Percentiles rank a stretch among this genome's conserved stretches.
These are phyloP conservation scores for Penicillium psychrofluorescens DNA, from an alignment of 495 filamentous ascomycete species.

Conservation along the genomic window DNA sequence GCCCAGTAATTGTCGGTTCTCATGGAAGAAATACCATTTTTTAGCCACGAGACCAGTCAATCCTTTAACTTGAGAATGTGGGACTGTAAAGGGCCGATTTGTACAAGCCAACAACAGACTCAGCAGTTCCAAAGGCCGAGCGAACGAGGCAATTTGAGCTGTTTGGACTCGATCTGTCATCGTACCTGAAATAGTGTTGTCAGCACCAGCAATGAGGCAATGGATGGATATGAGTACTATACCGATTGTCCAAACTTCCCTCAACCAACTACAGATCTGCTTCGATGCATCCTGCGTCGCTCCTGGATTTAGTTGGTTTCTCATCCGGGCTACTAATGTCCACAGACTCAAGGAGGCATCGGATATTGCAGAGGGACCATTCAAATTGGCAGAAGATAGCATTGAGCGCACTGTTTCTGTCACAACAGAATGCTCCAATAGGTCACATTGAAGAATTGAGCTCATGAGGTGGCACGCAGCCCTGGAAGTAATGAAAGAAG, in stretches of 20 bases:
- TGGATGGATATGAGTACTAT: constrained; percentile 1
- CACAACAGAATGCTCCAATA: constrained; percentile 56
- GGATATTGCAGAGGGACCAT: constrained; percentile 69
- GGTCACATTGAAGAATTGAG: constrained; percentile 52
- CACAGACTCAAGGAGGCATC: constrained; percentile 75
- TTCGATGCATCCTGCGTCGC: constrained; percentile 56
- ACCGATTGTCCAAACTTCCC: constrained; percentile 74
- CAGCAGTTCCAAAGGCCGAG: constrained; percentile 32
- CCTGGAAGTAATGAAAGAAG: constrained; percentile 63
- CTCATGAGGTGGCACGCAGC: constrained; percentile 73
- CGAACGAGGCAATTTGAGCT: constrained; percentile 33
- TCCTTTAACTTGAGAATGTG: constrained; percentile 14
- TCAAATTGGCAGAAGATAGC: constrained; percentile 66
- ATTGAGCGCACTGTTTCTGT: constrained; percentile 60
- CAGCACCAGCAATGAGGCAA: too few species aligned
- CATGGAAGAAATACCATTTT: constrained; percentile 30
- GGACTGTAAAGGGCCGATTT: constrained; percentile 22
- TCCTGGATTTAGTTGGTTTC: constrained; percentile 47
- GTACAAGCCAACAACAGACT: constrained; percentile 33
- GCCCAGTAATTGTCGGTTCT: constrained; percentile 24
- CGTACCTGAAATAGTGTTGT: constrained; percentile 13
- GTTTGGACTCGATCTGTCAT: constrained; percentile 32
- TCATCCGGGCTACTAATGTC: constrained; percentile 53
- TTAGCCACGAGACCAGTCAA: constrained; percentile 22
- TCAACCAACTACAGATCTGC: constrained; percentile 70